Evolutionary conservation across 371 early-diverging fungal species (phyloP).

Genomic region (Mucor irregularis): DNA sequence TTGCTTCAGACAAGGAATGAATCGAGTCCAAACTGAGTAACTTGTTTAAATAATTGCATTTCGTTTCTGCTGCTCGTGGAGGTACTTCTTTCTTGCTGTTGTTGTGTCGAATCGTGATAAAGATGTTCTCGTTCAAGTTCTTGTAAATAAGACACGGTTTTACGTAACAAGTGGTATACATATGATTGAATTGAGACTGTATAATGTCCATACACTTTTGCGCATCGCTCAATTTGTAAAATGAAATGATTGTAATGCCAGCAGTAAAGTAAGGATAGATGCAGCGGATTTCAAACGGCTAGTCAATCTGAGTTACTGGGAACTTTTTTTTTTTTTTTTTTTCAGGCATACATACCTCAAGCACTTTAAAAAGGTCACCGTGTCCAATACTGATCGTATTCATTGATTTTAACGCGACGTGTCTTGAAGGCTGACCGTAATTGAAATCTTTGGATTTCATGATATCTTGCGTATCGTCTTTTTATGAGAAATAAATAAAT

Average conservation of each 20-base stretch:
- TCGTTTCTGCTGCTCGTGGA: neutral
- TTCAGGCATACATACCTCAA: too few relatives aligned
- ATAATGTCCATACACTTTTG: neutral
- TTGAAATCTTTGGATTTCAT: too few relatives aligned
- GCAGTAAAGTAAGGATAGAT: slow-evolving; percentile 8
- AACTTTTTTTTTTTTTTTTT: too few relatives aligned
- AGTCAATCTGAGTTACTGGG: too few relatives aligned
- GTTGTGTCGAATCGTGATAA: neutral
- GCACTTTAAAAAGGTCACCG: neutral
- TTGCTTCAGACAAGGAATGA: slow-evolving; percentile 2
- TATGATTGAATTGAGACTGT: too few relatives aligned
- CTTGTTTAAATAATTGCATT: slow-evolving; percentile 1
- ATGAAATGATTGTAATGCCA: slow-evolving; percentile 12
- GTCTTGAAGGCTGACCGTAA: neutral
- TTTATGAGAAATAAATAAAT: too few relatives aligned
- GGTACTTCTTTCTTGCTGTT: neutral
- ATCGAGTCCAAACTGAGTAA: slow-evolving; percentile 8
- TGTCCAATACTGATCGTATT: too few relatives aligned
- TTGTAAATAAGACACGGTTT: slow-evolving; percentile 4
- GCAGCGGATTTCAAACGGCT: neutral
- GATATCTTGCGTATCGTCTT: too few relatives aligned
- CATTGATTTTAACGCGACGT: neutral
- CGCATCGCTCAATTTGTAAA: slow-evolving; percentile 7
- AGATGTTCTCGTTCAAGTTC: neutral
- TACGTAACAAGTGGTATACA: neutral